Evolutionary conservation across 331 rosid species (phyloP).

Genomic region (Telfairia occidentalis): DNA sequence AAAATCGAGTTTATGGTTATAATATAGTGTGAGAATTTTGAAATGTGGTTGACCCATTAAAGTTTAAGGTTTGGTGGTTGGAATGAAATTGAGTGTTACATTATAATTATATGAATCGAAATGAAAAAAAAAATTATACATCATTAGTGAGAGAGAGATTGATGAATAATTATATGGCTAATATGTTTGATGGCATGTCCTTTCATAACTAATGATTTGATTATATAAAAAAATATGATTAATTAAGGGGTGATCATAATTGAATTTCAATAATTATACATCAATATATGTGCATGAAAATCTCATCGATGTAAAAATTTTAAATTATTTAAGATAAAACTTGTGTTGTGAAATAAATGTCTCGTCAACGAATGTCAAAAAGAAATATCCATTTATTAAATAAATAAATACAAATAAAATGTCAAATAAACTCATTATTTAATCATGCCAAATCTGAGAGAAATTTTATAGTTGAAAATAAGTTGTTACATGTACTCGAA

Average conservation of each 20-base stretch:
- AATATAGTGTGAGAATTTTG: neutral
- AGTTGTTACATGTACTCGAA: too few species aligned
- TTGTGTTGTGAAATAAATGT: too few species aligned
- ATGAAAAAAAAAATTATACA: neutral
- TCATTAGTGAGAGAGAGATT: neutral
- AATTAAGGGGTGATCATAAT: neutral
- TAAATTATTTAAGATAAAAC: too few species aligned
- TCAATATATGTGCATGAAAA: neutral
- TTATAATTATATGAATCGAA: neutral
- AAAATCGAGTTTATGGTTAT: too few species aligned
- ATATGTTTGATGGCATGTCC: neutral
- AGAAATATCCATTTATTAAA: too few species aligned
- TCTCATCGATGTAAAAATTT: neutral
- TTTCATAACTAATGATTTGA: neutral
- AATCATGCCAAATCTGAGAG: too few species aligned
- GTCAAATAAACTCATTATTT: too few species aligned
- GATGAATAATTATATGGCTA: neutral
- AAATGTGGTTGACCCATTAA: neutral
- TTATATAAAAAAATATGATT: neutral
- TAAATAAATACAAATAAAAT: too few species aligned
- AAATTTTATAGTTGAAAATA: too few species aligned
- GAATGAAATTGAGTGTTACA: neutral
- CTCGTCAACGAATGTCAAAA: too few species aligned
- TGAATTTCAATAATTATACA: neutral
- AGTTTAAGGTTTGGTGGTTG: neutral